Percentiles rank a stretch among this genome's conserved stretches.
Conservation (phyloP, 1,284 basidiomycete genomes). For the Ustilago crameri region DNA sequence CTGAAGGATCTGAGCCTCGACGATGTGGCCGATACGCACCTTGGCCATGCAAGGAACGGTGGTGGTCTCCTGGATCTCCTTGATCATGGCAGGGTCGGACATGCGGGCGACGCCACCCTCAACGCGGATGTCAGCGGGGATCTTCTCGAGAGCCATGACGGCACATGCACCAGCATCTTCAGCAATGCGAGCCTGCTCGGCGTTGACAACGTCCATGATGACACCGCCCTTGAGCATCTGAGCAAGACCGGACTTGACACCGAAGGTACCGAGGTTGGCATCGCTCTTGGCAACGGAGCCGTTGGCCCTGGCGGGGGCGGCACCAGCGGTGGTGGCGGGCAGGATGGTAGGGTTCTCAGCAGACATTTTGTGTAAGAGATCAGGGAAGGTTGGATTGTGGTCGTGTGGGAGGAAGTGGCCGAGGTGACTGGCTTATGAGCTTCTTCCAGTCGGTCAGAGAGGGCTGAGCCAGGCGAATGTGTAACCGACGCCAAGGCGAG, state of each 20-base stretch:
- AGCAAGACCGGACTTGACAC: constrained; percentile 79
- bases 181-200: constrained; percentile 90
- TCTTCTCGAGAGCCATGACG: constrained; percentile 88
- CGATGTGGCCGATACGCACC: constrained; percentile 95
- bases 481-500: not conserved
- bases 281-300: constrained; percentile 74
- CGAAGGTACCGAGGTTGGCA: constrained; percentile 81
- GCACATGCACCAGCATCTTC: constrained; percentile 98
- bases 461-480: constrained; percentile 42
- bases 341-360: constrained; percentile 68
- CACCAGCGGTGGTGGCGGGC: constrained; percentile 52
- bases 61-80: constrained; percentile 80
- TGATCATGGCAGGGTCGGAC: constrained; percentile 92
- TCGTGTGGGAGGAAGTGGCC: not conserved
- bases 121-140: constrained; percentile 86
- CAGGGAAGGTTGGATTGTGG: constrained; percentile 3
- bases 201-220: constrained; percentile 74
- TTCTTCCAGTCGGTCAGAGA: not conserved
- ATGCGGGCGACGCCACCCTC: constrained; percentile 68
- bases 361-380: constrained; percentile 49
- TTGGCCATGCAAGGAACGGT: constrained; percentile 78
- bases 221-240: constrained; percentile 70
- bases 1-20: constrained; percentile 81
- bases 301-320: constrained; percentile 59
- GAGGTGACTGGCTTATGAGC: constrained; percentile 5